Base-by-base conservation (phyloP, 2,329 filamentous ascomycete genomes). In the Talaromyces atroroseus region DNA sequence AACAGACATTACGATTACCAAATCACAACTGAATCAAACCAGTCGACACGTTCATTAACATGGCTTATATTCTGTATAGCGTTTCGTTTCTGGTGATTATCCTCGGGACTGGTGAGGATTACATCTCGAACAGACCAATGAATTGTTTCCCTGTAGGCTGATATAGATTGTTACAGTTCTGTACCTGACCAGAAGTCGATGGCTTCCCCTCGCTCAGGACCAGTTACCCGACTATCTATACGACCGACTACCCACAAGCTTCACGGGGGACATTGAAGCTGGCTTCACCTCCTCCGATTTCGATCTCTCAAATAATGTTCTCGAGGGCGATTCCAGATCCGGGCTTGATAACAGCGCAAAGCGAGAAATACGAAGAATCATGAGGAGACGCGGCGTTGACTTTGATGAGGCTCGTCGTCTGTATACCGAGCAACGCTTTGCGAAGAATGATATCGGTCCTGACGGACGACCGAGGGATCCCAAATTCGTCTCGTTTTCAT, bases 401-500 rank as follows among this genome's bases (percentile, higher is more conserved):
- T 99, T 99, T 70, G 92, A 99, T 74, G 90, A 96, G 76, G 94
- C 92, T 40, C 82, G 94, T 64, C 82, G 89, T 65, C 81, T 90
- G 47, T 95, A 89, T 70, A 94, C 91, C 75, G 88, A 96, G 76
- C 84, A 88, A 65, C 80, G 86, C 57, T 96, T 99, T 75, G 85
- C 84, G 69, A 90, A 86, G 69, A 90, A 95, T 66, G 89, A 89
- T 52, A 96, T 99, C 69, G 90, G 86, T 1, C 81, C 88, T 5
- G 94, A 99, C 73, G 94, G 94, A 4, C 77, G 86, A 64, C 94
- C 94, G 60, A 82, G 85, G 69, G 92, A 97, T 77, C 91, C 92
- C 60, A 96, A 96, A 78, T 95, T 96, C 69, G 91, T 97, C 58
- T 95, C 89, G 69, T 97, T 97, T 74, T 89, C 86, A 58, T 88